These are phyloP conservation scores for Penicillium sp. DNA, from an alignment of 2,329 filamentous ascomycete genomes.

Conservation along the genomic window DNA sequence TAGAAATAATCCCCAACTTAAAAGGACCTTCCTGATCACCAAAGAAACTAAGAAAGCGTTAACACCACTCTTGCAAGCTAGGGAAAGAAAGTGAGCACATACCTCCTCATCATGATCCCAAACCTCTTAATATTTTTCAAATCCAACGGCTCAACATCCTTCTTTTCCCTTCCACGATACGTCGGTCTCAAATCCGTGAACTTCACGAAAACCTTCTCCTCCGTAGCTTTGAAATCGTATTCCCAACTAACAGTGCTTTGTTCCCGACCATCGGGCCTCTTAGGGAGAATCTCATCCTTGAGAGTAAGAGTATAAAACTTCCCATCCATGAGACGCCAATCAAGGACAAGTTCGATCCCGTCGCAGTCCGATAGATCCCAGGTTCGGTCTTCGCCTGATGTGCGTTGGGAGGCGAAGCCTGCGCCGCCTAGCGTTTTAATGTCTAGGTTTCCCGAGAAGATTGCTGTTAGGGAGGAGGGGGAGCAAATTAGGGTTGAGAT, in stretches of 20 bases:
- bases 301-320: conserved; percentile 73
- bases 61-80: background rate
- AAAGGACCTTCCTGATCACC: conserved; percentile 71
- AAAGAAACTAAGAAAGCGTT: conserved; percentile 62
- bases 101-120: conserved; percentile 82
- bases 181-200: conserved; percentile 70
- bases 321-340: conserved; percentile 47
- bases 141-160: conserved; percentile 62
- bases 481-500: conserved; percentile 50
- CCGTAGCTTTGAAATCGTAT: conserved; percentile 58
- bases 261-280: conserved; percentile 63
- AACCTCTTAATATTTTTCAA: conserved; percentile 63
- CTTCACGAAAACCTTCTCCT: conserved; percentile 53
- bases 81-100: conserved; percentile 19
- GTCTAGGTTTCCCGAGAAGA: conserved; percentile 70
- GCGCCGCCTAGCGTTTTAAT: conserved; percentile 74
- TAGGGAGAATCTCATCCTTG: conserved; percentile 66
- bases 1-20: conserved; percentile 55
- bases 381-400: conserved; percentile 53
- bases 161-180: conserved; percentile 66
- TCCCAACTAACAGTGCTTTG: conserved; percentile 73
- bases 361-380: conserved; percentile 67
- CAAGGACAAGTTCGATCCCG: conserved; percentile 59
- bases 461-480: conserved; percentile 39
- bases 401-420: conserved; percentile 78